Base-by-base conservation (phyloP, 75 land plant genomes). In the Cunninghamia lanceolata region DNA sequence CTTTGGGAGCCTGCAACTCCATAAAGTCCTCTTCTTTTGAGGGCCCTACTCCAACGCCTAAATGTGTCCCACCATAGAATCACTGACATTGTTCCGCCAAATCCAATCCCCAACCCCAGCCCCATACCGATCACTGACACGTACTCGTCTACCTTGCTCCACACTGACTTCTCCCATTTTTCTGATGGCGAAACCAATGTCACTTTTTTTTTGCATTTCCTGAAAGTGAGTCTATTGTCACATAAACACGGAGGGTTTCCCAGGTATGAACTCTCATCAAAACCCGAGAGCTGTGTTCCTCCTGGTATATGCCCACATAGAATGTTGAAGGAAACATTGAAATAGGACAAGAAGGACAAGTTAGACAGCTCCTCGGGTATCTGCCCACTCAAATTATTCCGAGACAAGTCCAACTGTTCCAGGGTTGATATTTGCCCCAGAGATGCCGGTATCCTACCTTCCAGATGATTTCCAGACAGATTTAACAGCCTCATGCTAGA, bases 371-470 rank as follows among this genome's bases (percentile, higher is more conserved):
- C 52, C 13, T 47, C 52, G 0, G 52, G 52, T 47, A 47, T 56
- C 25, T 56, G 6, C 25, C 63, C 63, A 3, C 63, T 56, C 63
- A 56, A 56, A 56, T 2, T 56, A 56, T 56, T 56, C 5, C 0
- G 25, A 56, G 63, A 56, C 63, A 56, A 19, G 63, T 73, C 76
- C 76, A 73, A 73, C 35, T 32, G 16, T 10, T 73, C 76, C 38
- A 73, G 76, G 13, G 52, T 35, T 11, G 76, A 73, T 73, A 73
- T 73, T 32, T 30, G 15, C 74, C 84, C 38, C 11, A 91, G 86
- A 47, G 86, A 56, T 3, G 76, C 11, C 35, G 92, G 91, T 47
- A 91, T 91, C 8, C 15, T 14, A 15, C 92, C 92, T 36, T 81
- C 28, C 35, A 91, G 54, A 2, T 85, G 36, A 38, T 91, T 91